A percentile compares a stretch with the other conserved stretches of the same genome.
Evolutionary conservation across 2,329 filamentous ascomycete genomes (phyloP).

Genomic region (Blumeriella jaapii): DNA sequence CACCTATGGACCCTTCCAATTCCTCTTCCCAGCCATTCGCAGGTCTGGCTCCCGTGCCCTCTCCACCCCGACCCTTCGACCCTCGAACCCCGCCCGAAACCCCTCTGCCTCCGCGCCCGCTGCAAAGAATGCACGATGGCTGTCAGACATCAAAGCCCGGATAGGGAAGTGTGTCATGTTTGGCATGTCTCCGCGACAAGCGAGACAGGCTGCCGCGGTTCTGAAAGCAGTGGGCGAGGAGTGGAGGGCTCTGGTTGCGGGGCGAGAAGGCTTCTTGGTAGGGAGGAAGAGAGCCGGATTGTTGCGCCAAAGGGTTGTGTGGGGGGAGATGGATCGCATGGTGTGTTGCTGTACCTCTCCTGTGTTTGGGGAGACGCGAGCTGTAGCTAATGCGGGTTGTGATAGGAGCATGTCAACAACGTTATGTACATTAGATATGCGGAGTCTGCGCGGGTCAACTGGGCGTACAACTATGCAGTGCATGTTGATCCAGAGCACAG

Average conservation of each 20-base stretch:
- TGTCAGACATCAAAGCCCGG: constrained; percentile 53
- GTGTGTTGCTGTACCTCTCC: constrained; percentile 29
- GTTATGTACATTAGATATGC: constrained; percentile 74
- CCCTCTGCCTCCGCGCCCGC: constrained; percentile 10
- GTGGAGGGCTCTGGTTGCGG: constrained; percentile 63
- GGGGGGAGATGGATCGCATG: constrained; percentile 73
- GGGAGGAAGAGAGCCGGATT: constrained; percentile 49
- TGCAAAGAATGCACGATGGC: constrained; percentile 39
- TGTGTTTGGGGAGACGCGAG: not conserved
- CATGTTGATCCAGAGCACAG: constrained; percentile 49
- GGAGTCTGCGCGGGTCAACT: constrained; percentile 71
- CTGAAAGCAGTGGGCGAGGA: constrained; percentile 47
- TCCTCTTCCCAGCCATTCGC: not conserved
- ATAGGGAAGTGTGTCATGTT: constrained; percentile 68
- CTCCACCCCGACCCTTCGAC: not conserved
- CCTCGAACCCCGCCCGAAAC: not conserved
- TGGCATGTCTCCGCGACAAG: constrained; percentile 49
- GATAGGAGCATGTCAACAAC: constrained; percentile 71
- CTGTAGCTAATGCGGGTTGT: not conserved
- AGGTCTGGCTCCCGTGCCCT: not conserved
- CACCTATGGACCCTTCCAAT: not conserved
- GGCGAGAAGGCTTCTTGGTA: constrained; percentile 65
- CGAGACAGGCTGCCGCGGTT: constrained; percentile 45
- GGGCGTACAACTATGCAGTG: constrained; percentile 57
- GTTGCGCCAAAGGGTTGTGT: constrained; percentile 56